These are phyloP conservation scores for Xerocomellus dryophilus DNA, from an alignment of 768 basidiomycete species.

Conservation along the genomic window DNA sequence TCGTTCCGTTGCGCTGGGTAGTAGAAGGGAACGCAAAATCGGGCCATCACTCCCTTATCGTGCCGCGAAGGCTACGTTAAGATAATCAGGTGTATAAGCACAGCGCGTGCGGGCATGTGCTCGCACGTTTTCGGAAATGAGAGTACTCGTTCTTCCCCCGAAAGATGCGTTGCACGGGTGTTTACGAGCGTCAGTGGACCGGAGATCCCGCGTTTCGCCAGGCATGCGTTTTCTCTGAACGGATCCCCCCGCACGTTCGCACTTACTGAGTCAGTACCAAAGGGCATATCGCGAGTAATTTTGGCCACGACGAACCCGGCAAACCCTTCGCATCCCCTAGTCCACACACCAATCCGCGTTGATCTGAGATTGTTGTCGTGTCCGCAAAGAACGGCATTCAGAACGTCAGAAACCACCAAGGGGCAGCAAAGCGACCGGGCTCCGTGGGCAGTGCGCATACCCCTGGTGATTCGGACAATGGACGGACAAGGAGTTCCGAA, in stretches of 20 bases:
- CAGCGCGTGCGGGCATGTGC: not conserved
- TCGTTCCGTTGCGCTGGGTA: slow-evolving; percentile 14
- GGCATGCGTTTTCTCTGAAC: slow-evolving; percentile 1
- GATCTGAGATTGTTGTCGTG: slow-evolving; percentile 21
- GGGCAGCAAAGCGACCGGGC: slow-evolving; percentile 3
- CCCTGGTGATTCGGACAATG: slow-evolving; percentile 21
- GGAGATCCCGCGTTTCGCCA: slow-evolving; percentile 10
- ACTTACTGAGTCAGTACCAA: not conserved
- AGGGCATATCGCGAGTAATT: not conserved
- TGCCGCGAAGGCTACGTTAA: slow-evolving; percentile 8
- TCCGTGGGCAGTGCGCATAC: slow-evolving; percentile 13
- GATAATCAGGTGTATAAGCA: slow-evolving; percentile 15
- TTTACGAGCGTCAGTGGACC: slow-evolving; percentile 11
- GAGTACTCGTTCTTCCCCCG: slow-evolving; percentile 3
- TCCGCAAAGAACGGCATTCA: not conserved
- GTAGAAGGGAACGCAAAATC: slow-evolving; percentile 8
- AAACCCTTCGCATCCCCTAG: not conserved
- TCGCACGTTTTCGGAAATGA: slow-evolving; percentile 18
- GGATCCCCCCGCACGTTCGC: slow-evolving; percentile 2
- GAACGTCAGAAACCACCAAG: slow-evolving; percentile 16
- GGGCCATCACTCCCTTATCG: slow-evolving; percentile 7
- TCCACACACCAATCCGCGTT: not conserved
- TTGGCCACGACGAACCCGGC: not conserved
- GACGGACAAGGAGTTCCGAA: slow-evolving; percentile 1
- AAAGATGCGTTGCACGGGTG: slow-evolving; percentile 8